Base-by-base conservation (phyloP, 2,329 filamentous ascomycete genomes). In the Elsinoe necatrix region DNA sequence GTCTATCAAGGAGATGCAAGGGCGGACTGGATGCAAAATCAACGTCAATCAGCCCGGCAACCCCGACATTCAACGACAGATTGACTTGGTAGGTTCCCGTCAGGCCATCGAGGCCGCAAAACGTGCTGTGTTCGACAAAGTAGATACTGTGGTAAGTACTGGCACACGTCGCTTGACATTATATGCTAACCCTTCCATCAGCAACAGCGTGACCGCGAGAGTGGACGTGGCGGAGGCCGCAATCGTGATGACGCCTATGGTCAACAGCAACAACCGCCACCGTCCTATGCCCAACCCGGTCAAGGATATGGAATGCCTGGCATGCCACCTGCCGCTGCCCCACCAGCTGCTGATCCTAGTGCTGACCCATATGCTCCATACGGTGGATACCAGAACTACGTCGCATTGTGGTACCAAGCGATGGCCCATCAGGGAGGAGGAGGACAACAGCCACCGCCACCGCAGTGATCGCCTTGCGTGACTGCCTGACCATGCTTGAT, bases 1-100 rank as follows among this genome's bases (percentile, higher is more conserved):
- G 73, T 95, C 90, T 0, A 95, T 95, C 68, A 89, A 91, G 62
- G 89, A 95, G 63, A 95, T 95, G 85, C 90, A 95, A 71, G 86
- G 84, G 66, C 80, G 77, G 29, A 93, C 89, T 4, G 87, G 88
- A 45, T 95, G 91, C 79, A 95, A 95, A 75, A 95, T 95, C 76
- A 95, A 95, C 65, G 90, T 95, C 23, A 87, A 88, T 29, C 87
- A 88, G 65, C 85, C 89, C 6, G 85, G 84, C 34, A 86, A 86
- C 14, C 85, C 86, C 51, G 89, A 95, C 67, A 80, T 84, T 58
- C 85, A 93, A 69, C 84, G 90, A 66, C 87, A 95, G 70, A 95
- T 95, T 67, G 88, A 87, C 45, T 79, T 95, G 43, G 86, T 93
- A 61, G 91, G 90, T 61, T 82, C 80, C 35, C 81, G 81, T 43